These are phyloP conservation scores for Podaxis mareebaensis DNA, from an alignment of 768 basidiomycete species.

Conservation along the genomic window DNA sequence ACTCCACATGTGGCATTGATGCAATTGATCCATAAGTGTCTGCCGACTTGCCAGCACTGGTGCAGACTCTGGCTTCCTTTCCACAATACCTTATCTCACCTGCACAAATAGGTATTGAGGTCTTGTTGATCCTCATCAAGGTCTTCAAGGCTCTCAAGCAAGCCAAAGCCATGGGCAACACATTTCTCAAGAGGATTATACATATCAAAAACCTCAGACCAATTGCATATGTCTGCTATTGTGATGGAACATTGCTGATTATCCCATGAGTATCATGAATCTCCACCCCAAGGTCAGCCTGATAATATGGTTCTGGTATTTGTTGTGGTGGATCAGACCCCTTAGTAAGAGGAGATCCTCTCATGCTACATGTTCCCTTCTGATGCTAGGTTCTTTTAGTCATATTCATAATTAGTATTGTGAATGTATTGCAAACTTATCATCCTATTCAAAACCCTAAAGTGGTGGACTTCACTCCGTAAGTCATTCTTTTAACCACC, in stretches of 20 bases:
- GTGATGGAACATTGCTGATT: not conserved
- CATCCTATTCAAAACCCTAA: too few relatives aligned
- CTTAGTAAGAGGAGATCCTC: too few relatives aligned
- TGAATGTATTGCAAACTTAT: too few relatives aligned
- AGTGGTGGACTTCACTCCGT: not conserved
- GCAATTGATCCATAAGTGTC: not conserved
- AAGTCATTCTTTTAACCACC: not conserved
- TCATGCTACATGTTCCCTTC: not conserved
- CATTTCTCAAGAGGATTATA: not conserved
- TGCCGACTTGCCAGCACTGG: not conserved
- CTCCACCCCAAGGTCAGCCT: not conserved
- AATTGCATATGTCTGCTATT: not conserved
- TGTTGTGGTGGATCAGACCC: too few relatives aligned
- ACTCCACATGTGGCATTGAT: not conserved
- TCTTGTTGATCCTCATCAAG: not conserved
- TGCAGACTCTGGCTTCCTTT: not conserved
- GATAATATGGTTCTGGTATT: not conserved
- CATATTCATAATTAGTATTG: too few relatives aligned
- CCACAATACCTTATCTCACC: not conserved
- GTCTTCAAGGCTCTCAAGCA: not conserved
- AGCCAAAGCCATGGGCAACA: not conserved
- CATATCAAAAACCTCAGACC: not conserved
- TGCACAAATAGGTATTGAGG: not conserved
- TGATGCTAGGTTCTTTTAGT: not conserved
- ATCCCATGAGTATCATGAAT: not conserved